Base-by-base conservation (phyloP, 139 green algal species). In the Chloropicon primus region DNA sequence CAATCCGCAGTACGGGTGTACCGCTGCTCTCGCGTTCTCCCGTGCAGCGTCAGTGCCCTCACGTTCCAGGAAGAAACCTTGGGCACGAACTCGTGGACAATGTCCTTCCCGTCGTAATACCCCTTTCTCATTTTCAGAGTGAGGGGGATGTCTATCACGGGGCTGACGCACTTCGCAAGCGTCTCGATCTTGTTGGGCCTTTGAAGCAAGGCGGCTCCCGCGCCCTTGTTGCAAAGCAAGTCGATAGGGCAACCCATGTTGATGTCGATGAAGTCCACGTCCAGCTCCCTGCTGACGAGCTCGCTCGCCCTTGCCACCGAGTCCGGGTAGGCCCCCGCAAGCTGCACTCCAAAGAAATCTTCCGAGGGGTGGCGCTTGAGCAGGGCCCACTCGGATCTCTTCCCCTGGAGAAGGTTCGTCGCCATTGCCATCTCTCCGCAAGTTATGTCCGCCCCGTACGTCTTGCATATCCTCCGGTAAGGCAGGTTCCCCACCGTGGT, bases 401-500 rank as follows among this genome's bases (percentile, higher is more conserved):
- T 89, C 0, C 93, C 93, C 85, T 93, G 85, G 29, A 98, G 85
- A 53, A 99, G 83, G 84, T 97, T 97, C 24, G 93, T 96, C 10
- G 87, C 89, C 82, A 99, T 80, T 0, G 95, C 94, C 95, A 99
- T 98, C 86, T 99, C 95, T 0, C 90, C 88, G 75, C 89, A 88
- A 1, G 94, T 98, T 24, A 99, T 85, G 77, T 99, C 95, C 1
- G 86, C 91, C 1, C 95, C 95, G 10, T 98, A 79, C 1, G 22
- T 54, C 79, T 95, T 93, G 88, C 91, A 97, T 28, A 98, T 71
- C 2, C 94, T 86, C 24, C 93, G 83, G 81, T 94, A 98, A 22
- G 94, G 94, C 72, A 98, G 89, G 87, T 98, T 98, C 80, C 94
- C 94, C 23, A 95, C 91, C 2, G 95, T 99, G 3, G 95, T 99